These are phyloP conservation scores for Ustanciosporium gigantosporum DNA, from an alignment of 1,284 basidiomycete genomes.

Conservation along the genomic window DNA sequence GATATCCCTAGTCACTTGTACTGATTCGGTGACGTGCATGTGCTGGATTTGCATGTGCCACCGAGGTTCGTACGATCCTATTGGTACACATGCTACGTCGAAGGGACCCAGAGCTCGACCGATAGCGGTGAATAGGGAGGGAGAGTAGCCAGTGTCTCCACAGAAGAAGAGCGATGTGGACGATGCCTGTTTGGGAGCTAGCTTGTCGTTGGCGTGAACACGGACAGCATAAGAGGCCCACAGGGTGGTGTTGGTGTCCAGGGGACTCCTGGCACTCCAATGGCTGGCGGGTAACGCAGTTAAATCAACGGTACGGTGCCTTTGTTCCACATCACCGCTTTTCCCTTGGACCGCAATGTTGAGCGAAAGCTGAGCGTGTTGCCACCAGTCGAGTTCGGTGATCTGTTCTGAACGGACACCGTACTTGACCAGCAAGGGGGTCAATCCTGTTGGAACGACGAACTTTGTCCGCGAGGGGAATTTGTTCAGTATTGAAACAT, in stretches of 20 bases:
- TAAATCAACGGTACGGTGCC: constrained; percentile 15
- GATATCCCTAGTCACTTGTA: constrained; percentile 44
- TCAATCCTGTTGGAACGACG: constrained; percentile 55
- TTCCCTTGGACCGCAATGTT: constrained; percentile 11
- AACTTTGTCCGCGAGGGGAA: constrained; percentile 43
- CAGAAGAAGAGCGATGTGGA: constrained; percentile 63
- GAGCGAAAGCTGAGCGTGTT: constrained; percentile 14
- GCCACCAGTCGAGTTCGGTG: constrained; percentile 60
- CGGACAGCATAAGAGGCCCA: constrained; percentile 58
- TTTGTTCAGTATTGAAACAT: constrained; percentile 42
- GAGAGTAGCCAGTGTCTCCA: constrained; percentile 62
- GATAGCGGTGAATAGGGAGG: constrained; percentile 62
- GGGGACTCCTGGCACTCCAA: constrained; percentile 64
- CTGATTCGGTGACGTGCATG: constrained; percentile 43
- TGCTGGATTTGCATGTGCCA: constrained; percentile 55
- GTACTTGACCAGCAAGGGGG: constrained; percentile 32
- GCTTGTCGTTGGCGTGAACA: constrained; percentile 4
- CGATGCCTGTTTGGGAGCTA: not conserved
- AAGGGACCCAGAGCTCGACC: constrained; percentile 63
- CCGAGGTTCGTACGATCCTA: constrained; percentile 60
- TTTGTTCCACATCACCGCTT: no score
- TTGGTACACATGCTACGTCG: constrained; percentile 64
- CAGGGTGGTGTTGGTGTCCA: constrained; percentile 64
- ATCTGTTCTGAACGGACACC: constrained; percentile 41
- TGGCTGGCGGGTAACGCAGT: constrained; percentile 59